Evolutionary conservation across 2,329 filamentous ascomycete genomes (phyloP), one percentile per base, ranked within the genome.

Genomic region (Epichloe sylvatica): DNA sequence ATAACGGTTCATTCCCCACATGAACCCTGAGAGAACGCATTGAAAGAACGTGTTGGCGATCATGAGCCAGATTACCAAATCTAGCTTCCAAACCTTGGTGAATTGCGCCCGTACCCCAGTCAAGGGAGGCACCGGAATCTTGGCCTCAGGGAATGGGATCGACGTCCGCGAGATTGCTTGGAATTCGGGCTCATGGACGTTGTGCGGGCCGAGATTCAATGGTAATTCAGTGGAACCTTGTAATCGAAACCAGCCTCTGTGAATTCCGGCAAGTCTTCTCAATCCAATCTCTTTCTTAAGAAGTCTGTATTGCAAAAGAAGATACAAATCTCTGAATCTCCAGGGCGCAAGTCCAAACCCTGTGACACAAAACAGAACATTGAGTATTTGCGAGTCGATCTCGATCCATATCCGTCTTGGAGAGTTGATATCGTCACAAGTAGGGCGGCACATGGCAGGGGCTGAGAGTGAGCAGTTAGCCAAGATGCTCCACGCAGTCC

Each of bases 341-440:
- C 87, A 94, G 0, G 88, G 88, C 1, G 85, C 82, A 12, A 92
- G 73, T 0, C 88, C 88, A 56, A 94, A 91, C 1, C 83, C 87
- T 1, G 87, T 91, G 6, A 94, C 81, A 65, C 86, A 92, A 73
- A 94, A 94, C 1, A 94, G 76, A 0, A 76, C 84, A 59, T 89
- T 94, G 5, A 67, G 57, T 51, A 94, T 84, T 62, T 94, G 88
- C 1, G 83, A 86, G 63, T 89, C 84, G 58, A 80, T 83, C 66
- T 95, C 88, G 56, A 95, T 79, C 88, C 89, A 94, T 52, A 81
- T 81, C 19, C 84, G 74, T n/a, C 87, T 78, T 2, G 86, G 80
- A 0, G 84, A 88, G 59, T 87, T 71, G 61, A 87, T 81, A 56
- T 85, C 73, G 60, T 86, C 75, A 68, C 86, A 91, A 36, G 70